phyloP scores from a whole-genome alignment of 208 protist genomes.

The Leishmania guyanensis region DNA sequence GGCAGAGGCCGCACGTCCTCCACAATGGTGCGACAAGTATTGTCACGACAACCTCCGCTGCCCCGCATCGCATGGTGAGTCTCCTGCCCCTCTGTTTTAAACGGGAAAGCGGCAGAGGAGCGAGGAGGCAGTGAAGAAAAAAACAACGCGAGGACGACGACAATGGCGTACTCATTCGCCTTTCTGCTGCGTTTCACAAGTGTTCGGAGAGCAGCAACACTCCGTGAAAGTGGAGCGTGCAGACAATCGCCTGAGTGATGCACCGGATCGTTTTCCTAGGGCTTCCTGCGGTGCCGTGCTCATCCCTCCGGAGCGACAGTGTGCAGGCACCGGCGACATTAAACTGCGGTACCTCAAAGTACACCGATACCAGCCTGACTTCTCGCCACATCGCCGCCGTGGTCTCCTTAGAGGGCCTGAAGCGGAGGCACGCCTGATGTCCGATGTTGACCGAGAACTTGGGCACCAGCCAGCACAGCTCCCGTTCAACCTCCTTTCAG shows the following conservation, averaged over 20 bases:
- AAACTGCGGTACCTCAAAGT: conserved; percentile 93
- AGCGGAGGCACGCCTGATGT: conserved; percentile 52
- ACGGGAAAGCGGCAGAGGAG: background rate
- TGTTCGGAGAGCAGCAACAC: background rate
- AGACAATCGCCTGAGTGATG: conserved; percentile 84
- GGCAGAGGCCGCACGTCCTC: background rate
- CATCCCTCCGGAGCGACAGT: conserved; percentile 66
- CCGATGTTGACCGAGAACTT: conserved; percentile 75
- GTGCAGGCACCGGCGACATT: conserved; percentile 53
- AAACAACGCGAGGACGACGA: background rate
- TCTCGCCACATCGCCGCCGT: conserved; percentile 50
- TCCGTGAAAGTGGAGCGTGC: conserved; percentile 76
- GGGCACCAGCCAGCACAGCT: conserved; percentile 82
- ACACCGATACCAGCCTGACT: conserved; percentile 78
- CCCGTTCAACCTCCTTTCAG: conserved; percentile 56
- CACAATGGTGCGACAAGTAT: background rate
- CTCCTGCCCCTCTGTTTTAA: background rate
- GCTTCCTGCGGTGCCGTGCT: conserved; percentile 72
- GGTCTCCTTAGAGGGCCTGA: conserved; percentile 47
- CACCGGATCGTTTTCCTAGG: conserved; percentile 90
- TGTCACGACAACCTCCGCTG: background rate
- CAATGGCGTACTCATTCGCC: no score
- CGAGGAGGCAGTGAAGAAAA: background rate
- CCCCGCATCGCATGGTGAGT: background rate
- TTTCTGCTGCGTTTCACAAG: background rate